Base-by-base conservation (phyloP, 2,329 filamentous ascomycete genomes). In the Aspergillus costaricaensis region DNA sequence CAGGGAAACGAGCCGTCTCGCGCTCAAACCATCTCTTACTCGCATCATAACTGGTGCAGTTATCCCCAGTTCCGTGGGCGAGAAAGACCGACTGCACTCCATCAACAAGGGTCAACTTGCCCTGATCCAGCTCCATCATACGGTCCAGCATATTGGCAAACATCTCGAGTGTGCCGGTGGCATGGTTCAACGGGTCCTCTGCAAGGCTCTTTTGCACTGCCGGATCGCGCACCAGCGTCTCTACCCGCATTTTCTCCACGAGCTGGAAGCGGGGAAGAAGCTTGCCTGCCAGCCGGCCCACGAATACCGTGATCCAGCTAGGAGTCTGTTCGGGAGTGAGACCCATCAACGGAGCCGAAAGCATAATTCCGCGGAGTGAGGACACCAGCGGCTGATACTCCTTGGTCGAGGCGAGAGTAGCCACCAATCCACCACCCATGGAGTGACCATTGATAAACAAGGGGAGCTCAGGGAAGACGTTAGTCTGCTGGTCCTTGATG, bases 21-120 rank as follows among this genome's bases (percentile, higher is more conserved):
- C 21, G 14, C 17, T 61, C 59, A 41, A 55, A 61, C 59, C 59
- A 61, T 38, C 30, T 39, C 49, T 50, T 58, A 8, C 55, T 61
- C 1, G 50, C 39, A 25, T 61, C 55, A 2, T 58, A 48, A n/a
- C 59, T 61, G 15, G 59, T 61, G 14, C 57, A 56, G 32, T 49
- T 49, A 15, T 61, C 59, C 10, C 39, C 59, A 3, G 41, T 58
- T 1, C 59, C 59, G n/a, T 61, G 59, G 2, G 55, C 55, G 30
- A 61, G 49, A n/a, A 54, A 58, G 5, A 61, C 55, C 4, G 59
- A 61, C 39, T 53, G 41, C 14, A 61, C 43, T 3, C 59, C 55
- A 9, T 52, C 47, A 12, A 21, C 25, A 10, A 55, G 39, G 3
- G 23, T 41, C 39, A 55, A 27, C 25, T 54, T 58, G 19, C 57